Base-by-base conservation (phyloP, 108 stramenopile genomes). In the Cylindrotheca closterium region DNA sequence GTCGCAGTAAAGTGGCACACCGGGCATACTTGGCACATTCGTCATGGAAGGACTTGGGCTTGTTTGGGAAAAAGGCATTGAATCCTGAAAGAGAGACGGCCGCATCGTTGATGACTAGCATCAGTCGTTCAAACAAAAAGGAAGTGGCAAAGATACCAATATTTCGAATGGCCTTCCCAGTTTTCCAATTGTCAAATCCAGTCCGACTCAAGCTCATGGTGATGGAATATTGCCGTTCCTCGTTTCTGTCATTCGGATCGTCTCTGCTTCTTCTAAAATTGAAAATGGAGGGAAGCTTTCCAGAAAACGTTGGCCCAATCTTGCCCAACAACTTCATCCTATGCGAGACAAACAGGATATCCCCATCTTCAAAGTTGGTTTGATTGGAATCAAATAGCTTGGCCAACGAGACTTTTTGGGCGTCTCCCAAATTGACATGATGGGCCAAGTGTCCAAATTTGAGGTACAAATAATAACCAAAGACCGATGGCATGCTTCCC, bases 31-130 rank as follows among this genome's bases (percentile, higher is more conserved):
- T 56, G 15, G 85, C 74, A 62, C 89, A 91, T 62, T 78, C 70
- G 8, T 75, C 42, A 63, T 91, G 89, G 70, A 91, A 91, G 29
- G 74, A 68, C 21, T 55, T 25, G 4, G 89, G 89, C 73, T 90
- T 90, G 74, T 90, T 87, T 15, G 84, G 81, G 45, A 90, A 90
- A 71, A 87, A 90, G 59, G 70, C 78, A 53, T 90, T 90, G 28
- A 66, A 37, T 8, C 85, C 89, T 10, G 82, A 73, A 1, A 87
- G 57, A 10, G 85, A 78, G 8, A 90, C 89, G 15, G 85, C 69
- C 12, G 79, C 51, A 77, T 90, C 89, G 60, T 90, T 90, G 54
- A 83, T 47, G 26, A 79, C 65, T 47, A 89, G 73, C 73, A 86
- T 74, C 53, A 77, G 75, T 51, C 88, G 71, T 58, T 89, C 88